phyloP scores from a whole-genome alignment of 2,329 filamentous ascomycete species.

The Hortaea werneckii region DNA sequence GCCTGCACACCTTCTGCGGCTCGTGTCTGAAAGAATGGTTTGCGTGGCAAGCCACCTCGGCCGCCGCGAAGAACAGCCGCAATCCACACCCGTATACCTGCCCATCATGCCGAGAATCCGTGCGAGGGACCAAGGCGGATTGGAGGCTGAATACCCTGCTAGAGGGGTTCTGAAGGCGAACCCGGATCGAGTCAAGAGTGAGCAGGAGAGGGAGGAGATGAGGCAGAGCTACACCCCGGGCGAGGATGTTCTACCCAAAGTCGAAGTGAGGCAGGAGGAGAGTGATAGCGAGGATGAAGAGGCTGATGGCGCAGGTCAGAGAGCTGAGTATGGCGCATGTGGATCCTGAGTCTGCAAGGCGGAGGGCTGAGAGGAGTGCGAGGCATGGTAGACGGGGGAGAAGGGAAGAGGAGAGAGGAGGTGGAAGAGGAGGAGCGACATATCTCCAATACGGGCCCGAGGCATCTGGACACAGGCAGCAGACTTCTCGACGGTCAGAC shows the following conservation, averaged over 20 bases:
- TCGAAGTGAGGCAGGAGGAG: slow-evolving; percentile 45
- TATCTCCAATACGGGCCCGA: neutral
- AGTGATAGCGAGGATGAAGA: slow-evolving; percentile 50
- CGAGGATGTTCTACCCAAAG: slow-evolving; percentile 65
- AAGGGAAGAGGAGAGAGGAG: neutral
- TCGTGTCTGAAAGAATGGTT: slow-evolving; percentile 97
- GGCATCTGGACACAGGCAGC: slow-evolving; percentile 3
- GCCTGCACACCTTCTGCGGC: slow-evolving; percentile 69
- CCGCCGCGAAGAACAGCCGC: slow-evolving; percentile 27
- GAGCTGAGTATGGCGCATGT: slow-evolving; percentile 63
- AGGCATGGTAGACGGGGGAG: slow-evolving; percentile 3
- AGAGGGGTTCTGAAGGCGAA: slow-evolving; percentile 80
- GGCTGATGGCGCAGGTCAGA: slow-evolving; percentile 60
- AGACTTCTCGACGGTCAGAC: slow-evolving; percentile 5
- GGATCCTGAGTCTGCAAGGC: slow-evolving; percentile 24
- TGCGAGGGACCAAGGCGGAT: slow-evolving; percentile 82
- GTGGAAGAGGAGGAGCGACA: neutral
- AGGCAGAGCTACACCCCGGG: slow-evolving; percentile 67
- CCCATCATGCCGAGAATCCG: slow-evolving; percentile 78
- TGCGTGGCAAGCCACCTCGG: slow-evolving; percentile 58
- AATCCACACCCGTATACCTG: slow-evolving; percentile 63
- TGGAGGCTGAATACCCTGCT: slow-evolving; percentile 80
- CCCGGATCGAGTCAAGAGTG: slow-evolving; percentile 60
- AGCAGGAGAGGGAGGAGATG: slow-evolving; percentile 67
- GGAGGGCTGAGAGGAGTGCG: slow-evolving; percentile 10